These are phyloP conservation scores for Psilocybe tampanensis DNA, from an alignment of 768 basidiomycete species.

Conservation along the genomic window DNA sequence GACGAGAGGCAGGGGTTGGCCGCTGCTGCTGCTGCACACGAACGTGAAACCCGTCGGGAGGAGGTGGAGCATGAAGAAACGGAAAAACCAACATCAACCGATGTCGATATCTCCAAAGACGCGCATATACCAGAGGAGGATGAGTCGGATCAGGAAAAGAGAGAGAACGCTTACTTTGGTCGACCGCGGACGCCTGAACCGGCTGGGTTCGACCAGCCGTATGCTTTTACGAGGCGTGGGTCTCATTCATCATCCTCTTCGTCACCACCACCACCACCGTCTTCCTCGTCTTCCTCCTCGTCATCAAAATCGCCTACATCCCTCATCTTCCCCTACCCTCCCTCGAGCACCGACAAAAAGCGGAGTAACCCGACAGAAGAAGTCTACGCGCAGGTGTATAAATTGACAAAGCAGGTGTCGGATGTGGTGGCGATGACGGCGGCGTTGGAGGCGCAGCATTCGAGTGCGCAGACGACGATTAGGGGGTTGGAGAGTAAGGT, in stretches of 20 bases:
- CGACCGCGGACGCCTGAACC: conserved; percentile 86
- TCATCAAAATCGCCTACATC: background rate
- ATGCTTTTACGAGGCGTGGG: too few species aligned
- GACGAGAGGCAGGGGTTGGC: conserved; percentile 15
- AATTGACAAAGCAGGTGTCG: conserved; percentile 76
- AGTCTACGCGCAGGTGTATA: conserved; percentile 60
- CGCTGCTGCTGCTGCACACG: too few species aligned
- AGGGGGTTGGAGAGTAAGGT: conserved; percentile 70
- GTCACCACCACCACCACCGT: background rate
- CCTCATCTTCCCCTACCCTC: too few species aligned
- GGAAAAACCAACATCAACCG: conserved; percentile 11
- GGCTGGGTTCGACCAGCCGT: conserved; percentile 39
- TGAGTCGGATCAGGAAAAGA: conserved; percentile 43
- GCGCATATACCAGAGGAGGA: too few species aligned
- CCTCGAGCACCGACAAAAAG: too few species aligned
- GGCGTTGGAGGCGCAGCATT: conserved; percentile 76
- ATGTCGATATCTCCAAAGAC: too few species aligned
- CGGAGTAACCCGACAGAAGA: conserved; percentile 30
- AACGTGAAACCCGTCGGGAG: too few species aligned
- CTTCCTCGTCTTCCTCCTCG: background rate
- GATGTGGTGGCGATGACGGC: conserved; percentile 74
- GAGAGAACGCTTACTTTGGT: conserved; percentile 40
- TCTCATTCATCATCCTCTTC: conserved; percentile 2
- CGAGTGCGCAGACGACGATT: conserved; percentile 76
- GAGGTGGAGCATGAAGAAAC: background rate